Conservation (phyloP, 75 land plant genomes). For the Selaginella tamariscina region DNA sequence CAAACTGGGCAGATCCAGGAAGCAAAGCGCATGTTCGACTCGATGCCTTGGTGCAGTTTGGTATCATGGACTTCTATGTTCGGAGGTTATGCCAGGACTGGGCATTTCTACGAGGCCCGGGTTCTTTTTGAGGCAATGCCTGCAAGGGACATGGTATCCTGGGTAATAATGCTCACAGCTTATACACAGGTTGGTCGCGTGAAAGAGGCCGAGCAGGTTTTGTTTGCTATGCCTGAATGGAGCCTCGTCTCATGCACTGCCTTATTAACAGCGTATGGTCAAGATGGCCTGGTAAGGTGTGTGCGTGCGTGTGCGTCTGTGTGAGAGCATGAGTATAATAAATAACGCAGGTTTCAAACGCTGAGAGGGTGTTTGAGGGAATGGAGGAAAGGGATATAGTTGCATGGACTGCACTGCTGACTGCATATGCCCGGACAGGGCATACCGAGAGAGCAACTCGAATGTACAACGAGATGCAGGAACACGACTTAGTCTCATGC, state of each 20-base stretch:
- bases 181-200: not conserved
- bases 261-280: not conserved
- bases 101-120: not conserved
- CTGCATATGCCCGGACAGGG: not conserved
- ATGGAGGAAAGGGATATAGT: not conserved
- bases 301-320: no score
- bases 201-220: not conserved
- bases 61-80: not conserved
- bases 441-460: not conserved
- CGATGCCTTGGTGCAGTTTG: not conserved
- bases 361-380: not conserved
- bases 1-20: not conserved
- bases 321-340: not conserved
- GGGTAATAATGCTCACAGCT: not conserved
- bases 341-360: not conserved
- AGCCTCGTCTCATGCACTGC: not conserved
- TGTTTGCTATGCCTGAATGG: not conserved
- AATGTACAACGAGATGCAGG: not conserved
- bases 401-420: not conserved
- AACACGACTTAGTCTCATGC: not conserved
- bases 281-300: no score
- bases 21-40: not conserved
- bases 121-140: not conserved
- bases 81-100: not conserved
- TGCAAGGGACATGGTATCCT: not conserved